Conservation (phyloP, 2,329 filamentous ascomycete genomes). For the Hypoxylon sp. region DNA sequence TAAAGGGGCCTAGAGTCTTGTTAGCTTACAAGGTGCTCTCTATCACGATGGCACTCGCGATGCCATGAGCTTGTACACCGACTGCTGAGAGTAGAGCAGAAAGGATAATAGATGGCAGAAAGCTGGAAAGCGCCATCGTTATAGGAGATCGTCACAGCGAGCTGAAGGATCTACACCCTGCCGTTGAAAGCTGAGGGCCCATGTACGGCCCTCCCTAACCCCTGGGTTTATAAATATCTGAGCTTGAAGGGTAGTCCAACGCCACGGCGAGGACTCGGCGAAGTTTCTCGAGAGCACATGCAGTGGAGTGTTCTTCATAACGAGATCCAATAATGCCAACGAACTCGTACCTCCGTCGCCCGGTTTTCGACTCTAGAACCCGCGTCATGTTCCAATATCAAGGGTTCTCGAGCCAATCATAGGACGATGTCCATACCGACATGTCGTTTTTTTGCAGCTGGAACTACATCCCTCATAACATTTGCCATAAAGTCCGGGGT, state of each 20-base stretch:
- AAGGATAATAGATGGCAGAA: constrained; percentile 30
- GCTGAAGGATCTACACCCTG: constrained; percentile 28
- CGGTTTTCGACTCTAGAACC: constrained; percentile 18
- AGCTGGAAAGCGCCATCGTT: constrained; percentile 19
- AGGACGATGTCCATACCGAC: constrained; percentile 5
- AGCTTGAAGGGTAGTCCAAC: not conserved
- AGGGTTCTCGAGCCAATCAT: constrained; percentile 20
- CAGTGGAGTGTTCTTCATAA: constrained; percentile 34
- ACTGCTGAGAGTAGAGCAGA: constrained; percentile 38
- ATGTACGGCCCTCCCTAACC: constrained; percentile 6
- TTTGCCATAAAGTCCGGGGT: constrained; percentile 25
- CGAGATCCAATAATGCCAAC: constrained; percentile 17
- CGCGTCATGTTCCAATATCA: constrained; percentile 22
- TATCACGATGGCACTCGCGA: constrained; percentile 50
- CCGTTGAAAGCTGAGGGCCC: constrained; percentile 9
- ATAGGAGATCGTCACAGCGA: constrained; percentile 18
- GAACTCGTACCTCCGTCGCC: constrained; percentile 9
- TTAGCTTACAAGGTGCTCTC: constrained; percentile 50
- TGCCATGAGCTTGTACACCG: constrained; percentile 47
- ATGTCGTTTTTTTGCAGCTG: constrained; percentile 7
- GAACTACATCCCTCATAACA: constrained; percentile 6
- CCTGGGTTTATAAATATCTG: constrained; percentile 28
- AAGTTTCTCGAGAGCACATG: constrained; percentile 27
- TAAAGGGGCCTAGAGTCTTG: not conserved
- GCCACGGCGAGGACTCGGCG: constrained; percentile 9